Evolutionary conservation across 495 filamentous ascomycete genomes (phyloP).

Genomic region (Hyaloscypha variabilis): DNA sequence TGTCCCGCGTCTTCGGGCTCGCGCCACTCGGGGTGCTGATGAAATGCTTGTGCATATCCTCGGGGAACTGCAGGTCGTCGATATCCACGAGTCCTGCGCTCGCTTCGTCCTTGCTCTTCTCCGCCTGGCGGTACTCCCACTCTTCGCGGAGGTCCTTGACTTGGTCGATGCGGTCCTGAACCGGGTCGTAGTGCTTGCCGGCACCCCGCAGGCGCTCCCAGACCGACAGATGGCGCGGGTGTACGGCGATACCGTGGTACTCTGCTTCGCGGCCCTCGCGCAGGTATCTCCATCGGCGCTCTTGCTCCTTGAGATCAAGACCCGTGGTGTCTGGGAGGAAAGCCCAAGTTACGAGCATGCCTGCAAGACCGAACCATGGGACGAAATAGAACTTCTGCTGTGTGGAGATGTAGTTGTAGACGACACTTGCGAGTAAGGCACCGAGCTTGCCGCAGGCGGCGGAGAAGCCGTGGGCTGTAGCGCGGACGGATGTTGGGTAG

Average conservation of each 20-base stretch:
- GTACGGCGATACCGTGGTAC: slow-evolving; percentile 87
- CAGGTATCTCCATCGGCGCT: slow-evolving; percentile 83
- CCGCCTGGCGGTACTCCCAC: slow-evolving; percentile 58
- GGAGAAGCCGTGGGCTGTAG: slow-evolving; percentile 86
- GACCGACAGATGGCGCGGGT: slow-evolving; percentile 79
- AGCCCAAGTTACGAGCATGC: slow-evolving; percentile 73
- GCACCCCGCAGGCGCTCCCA: slow-evolving; percentile 75
- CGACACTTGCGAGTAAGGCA: slow-evolving; percentile 70
- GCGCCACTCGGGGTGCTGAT: not conserved
- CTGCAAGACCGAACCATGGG: slow-evolving; percentile 87
- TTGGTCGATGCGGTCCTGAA: slow-evolving; percentile 75
- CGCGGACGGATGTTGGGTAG: slow-evolving; percentile 85
- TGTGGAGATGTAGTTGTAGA: slow-evolving; percentile 86
- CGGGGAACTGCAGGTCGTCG: slow-evolving; percentile 21
- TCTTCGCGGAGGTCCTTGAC: slow-evolving; percentile 75
- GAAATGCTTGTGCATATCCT: slow-evolving; percentile 25
- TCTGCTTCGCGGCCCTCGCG: slow-evolving; percentile 71
- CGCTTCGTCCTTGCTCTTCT: slow-evolving; percentile 16
- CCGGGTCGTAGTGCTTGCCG: slow-evolving; percentile 76
- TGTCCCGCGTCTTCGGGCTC: not conserved
- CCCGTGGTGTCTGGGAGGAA: slow-evolving; percentile 94
- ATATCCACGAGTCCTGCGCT: not conserved
- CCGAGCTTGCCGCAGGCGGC: slow-evolving; percentile 83
- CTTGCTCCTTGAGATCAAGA: slow-evolving; percentile 93
- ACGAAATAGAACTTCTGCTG: slow-evolving; percentile 83